Conservation (phyloP, 805 yeast species). For the Kluyveromyces wickerhamii region DNA sequence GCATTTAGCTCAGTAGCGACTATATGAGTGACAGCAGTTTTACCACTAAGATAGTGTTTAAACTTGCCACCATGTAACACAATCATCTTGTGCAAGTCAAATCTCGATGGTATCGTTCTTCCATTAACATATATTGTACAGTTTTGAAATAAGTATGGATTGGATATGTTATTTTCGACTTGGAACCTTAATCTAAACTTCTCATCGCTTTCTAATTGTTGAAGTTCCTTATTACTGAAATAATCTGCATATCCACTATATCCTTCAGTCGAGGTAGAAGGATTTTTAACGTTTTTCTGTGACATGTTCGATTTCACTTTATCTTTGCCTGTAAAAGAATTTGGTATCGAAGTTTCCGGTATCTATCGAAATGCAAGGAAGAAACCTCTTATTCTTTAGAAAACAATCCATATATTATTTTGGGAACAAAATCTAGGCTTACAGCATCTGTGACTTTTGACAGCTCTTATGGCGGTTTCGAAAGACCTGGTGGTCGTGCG, state of each 20-base stretch:
- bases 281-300: too few species aligned
- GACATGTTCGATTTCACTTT: too few species aligned
- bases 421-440: too few species aligned
- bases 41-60: conserved; percentile 57
- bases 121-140: conserved; percentile 83
- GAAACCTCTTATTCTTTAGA: too few species aligned
- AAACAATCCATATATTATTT: too few species aligned
- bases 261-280: not conserved
- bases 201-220: conserved; percentile 21
- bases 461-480: too few species aligned
- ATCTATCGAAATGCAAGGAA: too few species aligned
- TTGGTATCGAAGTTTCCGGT: too few species aligned
- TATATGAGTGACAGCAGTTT: conserved; percentile 75
- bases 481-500: too few species aligned
- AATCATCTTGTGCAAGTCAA: conserved; percentile 61
- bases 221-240: conserved; percentile 18
- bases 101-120: conserved; percentile 72
- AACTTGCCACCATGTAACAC: conserved; percentile 76
- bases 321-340: too few species aligned
- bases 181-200: conserved; percentile 15
- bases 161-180: conserved; percentile 7
- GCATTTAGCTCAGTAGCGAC: conserved; percentile 76
- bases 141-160: conserved; percentile 45
- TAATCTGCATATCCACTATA: conserved; percentile 14
- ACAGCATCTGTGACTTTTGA: too few species aligned